These are phyloP conservation scores for Cryptosporidium meleagridis DNA, from an alignment of 169 alveolate genomes.

Conservation along the genomic window DNA sequence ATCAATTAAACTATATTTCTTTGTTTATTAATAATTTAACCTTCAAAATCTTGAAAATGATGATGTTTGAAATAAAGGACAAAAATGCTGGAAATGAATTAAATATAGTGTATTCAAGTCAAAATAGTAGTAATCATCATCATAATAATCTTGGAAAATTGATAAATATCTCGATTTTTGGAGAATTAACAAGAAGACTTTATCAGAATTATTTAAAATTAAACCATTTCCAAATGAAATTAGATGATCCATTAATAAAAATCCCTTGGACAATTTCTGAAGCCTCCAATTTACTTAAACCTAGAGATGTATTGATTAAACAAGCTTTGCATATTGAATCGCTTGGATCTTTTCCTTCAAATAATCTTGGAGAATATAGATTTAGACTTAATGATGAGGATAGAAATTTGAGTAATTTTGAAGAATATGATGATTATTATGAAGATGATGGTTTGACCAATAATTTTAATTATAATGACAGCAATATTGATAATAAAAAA, in stretches of 20 bases:
- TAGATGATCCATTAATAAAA: constrained; percentile 2
- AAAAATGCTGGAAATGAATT: neutral
- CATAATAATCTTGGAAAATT: neutral
- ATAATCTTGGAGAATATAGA: constrained; percentile 18
- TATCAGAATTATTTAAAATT: constrained; percentile 23
- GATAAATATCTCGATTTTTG: constrained; percentile 14
- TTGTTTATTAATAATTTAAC: constrained; percentile 59
- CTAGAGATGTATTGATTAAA: constrained; percentile 24
- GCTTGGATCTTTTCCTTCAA: constrained; percentile 47
- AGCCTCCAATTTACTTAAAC: constrained; percentile 41
- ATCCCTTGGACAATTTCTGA: constrained; percentile 56
- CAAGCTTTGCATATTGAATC: constrained; percentile 65
- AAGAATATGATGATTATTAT: neutral
- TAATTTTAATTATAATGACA: constrained; percentile 27
- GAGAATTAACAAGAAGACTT: constrained; percentile 38
- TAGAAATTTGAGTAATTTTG: neutral
- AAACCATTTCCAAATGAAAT: constrained; percentile 13
- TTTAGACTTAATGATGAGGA: constrained; percentile 11
- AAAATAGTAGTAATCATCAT: no score
- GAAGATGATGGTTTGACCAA: neutral
- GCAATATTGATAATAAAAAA: constrained; percentile 61
- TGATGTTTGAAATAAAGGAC: neutral
- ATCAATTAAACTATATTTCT: constrained; percentile 26
- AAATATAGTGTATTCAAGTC: neutral
- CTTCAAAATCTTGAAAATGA: neutral